These are phyloP conservation scores for Phytophthora tentaculata DNA, from an alignment of 352 stramenopile species.

Conservation along the genomic window DNA sequence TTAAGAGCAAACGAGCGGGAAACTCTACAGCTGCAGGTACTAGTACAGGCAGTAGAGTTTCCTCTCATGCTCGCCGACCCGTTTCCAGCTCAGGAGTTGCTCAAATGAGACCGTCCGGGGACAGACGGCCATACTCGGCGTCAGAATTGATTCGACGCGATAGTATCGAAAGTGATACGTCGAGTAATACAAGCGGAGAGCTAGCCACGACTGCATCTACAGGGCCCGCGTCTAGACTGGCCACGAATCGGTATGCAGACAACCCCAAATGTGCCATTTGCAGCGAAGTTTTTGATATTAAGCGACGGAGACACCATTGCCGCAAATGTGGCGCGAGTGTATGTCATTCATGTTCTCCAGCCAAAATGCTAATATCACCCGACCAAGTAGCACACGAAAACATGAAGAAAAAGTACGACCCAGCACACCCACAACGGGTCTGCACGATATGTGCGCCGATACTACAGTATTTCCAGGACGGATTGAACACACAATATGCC, in stretches of 20 bases:
- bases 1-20: conserved; percentile 36
- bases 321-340: conserved; percentile 77
- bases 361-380: conserved; percentile 77
- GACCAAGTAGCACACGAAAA: conserved; percentile 55
- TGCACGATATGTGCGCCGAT: conserved; percentile 84
- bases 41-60: background rate
- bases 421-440: conserved; percentile 74
- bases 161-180: conserved; percentile 53
- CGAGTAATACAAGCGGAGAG: conserved; percentile 44
- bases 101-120: conserved; percentile 33
- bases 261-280: conserved; percentile 80
- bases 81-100: conserved; percentile 38
- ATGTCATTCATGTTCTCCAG: conserved; percentile 72
- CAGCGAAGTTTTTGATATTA: conserved; percentile 80
- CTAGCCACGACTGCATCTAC: conserved; percentile 14
- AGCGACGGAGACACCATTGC: conserved; percentile 73
- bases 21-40: conserved; percentile 3
- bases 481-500: conserved; percentile 72
- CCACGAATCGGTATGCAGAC: conserved; percentile 53
- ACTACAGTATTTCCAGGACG: conserved; percentile 75
- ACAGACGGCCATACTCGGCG: conserved; percentile 47
- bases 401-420: conserved; percentile 73
- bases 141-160: conserved; percentile 49
- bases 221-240: conserved; percentile 28
- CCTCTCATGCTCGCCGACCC: conserved; percentile 29